phyloP scores from a whole-genome alignment of 305 asterid species.

The Fraxinus platypoda region DNA sequence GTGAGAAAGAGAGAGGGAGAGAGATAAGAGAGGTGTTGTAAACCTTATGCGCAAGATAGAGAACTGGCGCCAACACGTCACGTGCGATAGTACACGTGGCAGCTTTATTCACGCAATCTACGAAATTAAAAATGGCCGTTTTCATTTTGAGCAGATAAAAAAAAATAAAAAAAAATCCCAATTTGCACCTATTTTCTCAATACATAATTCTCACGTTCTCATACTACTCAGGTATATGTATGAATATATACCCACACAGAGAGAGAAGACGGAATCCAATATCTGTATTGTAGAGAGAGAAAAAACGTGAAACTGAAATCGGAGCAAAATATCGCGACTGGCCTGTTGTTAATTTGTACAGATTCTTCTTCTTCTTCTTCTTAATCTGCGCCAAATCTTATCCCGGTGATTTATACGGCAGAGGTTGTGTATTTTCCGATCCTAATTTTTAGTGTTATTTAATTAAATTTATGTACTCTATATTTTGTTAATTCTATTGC shows the following conservation, averaged over 20 bases:
- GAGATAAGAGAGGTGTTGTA: not conserved
- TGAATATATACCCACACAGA: not conserved
- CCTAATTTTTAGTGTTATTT: not conserved
- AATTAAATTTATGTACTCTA: not conserved
- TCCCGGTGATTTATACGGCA: not conserved
- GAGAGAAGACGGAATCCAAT: not conserved
- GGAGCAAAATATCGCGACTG: not conserved
- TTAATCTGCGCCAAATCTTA: not conserved
- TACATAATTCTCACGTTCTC: not conserved
- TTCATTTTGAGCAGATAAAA: not conserved
- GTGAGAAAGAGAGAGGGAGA: not conserved
- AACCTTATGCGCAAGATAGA: not conserved
- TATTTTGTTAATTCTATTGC: not conserved
- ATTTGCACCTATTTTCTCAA: not conserved
- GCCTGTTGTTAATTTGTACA: not conserved
- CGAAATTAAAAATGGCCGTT: not conserved
- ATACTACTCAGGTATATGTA: not conserved
- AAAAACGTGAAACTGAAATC: not conserved
- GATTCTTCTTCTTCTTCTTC: not conserved
- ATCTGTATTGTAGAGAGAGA: not conserved
- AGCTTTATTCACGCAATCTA: not conserved
- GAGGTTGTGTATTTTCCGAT: not conserved
- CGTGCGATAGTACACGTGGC: not conserved
- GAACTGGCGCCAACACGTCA: not conserved
- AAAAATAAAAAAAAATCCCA: not conserved